Evolutionary conservation across 2,329 filamentous ascomycete genomes (phyloP).

Genomic region (Fonsecaea pedrosoi): DNA sequence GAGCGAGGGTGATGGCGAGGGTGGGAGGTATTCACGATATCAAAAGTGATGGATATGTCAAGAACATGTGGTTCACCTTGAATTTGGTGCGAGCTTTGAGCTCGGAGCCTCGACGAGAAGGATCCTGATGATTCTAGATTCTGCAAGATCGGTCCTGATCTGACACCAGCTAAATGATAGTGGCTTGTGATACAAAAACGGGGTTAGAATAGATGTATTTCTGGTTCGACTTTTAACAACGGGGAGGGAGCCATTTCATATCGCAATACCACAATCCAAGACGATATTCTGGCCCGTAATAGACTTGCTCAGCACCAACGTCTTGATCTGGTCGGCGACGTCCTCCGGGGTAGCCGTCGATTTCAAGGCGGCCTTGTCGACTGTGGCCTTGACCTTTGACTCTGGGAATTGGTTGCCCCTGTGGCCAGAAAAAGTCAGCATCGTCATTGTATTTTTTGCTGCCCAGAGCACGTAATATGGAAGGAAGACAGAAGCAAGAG

Average conservation of each 20-base stretch:
- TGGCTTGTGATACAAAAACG: neutral
- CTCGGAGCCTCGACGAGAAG: too few species aligned
- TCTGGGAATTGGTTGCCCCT: constrained; percentile 40
- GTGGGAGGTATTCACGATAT: neutral
- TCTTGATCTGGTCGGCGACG: constrained; percentile 41
- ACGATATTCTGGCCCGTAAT: constrained; percentile 42
- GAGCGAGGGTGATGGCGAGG: neutral
- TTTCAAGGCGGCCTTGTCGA: constrained; percentile 37
- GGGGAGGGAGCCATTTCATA: constrained; percentile 31
- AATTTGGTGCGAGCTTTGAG: too few species aligned
- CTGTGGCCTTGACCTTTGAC: constrained; percentile 38
- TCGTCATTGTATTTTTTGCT: neutral
- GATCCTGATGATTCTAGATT: too few species aligned
- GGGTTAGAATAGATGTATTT: neutral
- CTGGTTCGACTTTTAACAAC: neutral
- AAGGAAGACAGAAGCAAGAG: neutral
- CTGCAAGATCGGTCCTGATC: too few species aligned
- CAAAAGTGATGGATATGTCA: too few species aligned
- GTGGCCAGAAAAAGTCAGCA: neutral
- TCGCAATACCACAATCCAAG: constrained; percentile 40
- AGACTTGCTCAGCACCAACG: constrained; percentile 36
- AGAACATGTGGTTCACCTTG: too few species aligned
- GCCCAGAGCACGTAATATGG: too few species aligned
- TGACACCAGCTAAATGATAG: too few species aligned
- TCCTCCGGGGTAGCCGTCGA: constrained; percentile 40